Percentiles rank a stretch among this genome's conserved stretches.
Evolutionary conservation across 805 yeast genomes (phyloP).

Genomic region (Spencermartinsiella europaea): DNA sequence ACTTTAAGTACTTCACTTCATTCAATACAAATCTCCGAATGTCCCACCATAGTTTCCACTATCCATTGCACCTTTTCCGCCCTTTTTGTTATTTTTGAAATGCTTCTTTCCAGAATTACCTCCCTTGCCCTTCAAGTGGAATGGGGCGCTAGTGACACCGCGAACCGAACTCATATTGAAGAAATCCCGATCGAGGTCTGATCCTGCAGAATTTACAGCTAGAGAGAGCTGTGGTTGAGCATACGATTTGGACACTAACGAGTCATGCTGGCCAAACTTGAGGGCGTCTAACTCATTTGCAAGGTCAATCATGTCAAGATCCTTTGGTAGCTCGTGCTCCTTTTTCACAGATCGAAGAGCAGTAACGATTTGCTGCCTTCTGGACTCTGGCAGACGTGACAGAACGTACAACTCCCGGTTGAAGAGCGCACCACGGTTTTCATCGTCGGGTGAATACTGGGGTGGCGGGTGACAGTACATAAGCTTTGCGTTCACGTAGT

Average conservation of each 20-base stretch:
- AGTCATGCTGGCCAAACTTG: conserved; percentile 72
- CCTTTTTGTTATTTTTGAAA: conserved; percentile 70
- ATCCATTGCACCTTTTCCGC: not conserved
- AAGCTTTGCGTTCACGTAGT: conserved; percentile 88
- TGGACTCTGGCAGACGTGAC: conserved; percentile 59
- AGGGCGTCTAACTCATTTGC: conserved; percentile 64
- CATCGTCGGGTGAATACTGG: conserved; percentile 32
- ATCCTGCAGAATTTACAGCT: conserved; percentile 54
- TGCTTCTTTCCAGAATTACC: conserved; percentile 48
- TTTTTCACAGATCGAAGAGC: conserved; percentile 47
- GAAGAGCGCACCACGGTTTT: conserved; percentile 61
- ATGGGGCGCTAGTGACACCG: conserved; percentile 66
- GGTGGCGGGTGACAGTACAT: conserved; percentile 90
- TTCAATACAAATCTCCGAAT: conserved; percentile 16
- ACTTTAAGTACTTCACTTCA: not conserved
- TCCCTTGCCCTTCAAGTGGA: conserved; percentile 43
- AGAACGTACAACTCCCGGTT: conserved; percentile 71
- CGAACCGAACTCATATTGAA: conserved; percentile 61
- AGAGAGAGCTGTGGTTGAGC: conserved; percentile 41
- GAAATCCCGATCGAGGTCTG: conserved; percentile 80
- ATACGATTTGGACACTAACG: conserved; percentile 65
- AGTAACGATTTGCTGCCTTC: conserved; percentile 56
- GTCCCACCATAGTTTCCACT: conserved; percentile 14
- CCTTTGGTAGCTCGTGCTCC: conserved; percentile 42
- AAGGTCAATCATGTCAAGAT: conserved; percentile 51